A percentile compares a stretch with the other conserved stretches of the same genome.
phyloP scores from a whole-genome alignment of 176 grass and related monocot genomes.

The Oryza glaberrima region DNA sequence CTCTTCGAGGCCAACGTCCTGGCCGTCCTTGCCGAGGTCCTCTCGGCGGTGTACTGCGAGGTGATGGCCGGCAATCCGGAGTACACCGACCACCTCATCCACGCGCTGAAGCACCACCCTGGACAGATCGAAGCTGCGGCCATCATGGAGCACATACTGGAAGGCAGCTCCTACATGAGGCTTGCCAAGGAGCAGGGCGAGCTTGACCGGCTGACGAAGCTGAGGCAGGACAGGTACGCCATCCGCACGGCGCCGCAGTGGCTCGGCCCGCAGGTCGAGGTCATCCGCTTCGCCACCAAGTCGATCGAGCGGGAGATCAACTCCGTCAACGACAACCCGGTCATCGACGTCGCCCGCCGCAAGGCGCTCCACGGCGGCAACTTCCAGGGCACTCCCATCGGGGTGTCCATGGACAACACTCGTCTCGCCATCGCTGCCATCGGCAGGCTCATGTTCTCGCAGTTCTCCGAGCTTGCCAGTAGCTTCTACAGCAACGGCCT shows the following conservation, averaged over 20 bases:
- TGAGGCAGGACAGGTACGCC: conserved; percentile 89
- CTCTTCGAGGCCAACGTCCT: no score
- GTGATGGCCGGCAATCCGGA: no score
- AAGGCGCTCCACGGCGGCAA: conserved; percentile 89
- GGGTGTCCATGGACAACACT: conserved; percentile 97
- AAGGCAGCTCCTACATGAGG: no score
- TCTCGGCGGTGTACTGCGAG: no score
- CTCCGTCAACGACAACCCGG: conserved; percentile 96
- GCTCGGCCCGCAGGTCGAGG: conserved; percentile 92
- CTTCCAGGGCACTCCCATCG: conserved; percentile 95
- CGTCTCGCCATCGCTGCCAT: conserved; percentile 80
- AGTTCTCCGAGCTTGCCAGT: conserved; percentile 69
- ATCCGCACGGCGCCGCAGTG: conserved; percentile 92
- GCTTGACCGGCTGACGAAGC: conserved; percentile 82
- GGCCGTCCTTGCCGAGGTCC: no score
- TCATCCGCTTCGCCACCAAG: conserved; percentile 81
- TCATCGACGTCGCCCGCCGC: conserved; percentile 82
- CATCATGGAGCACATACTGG: no score
- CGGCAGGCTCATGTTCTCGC: conserved; percentile 90
- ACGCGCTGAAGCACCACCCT: no score
- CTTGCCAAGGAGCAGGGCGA: conserved; percentile 33
- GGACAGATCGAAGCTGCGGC: no score
- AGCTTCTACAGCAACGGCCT: conserved; percentile 50
- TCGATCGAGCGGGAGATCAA: conserved; percentile 98
- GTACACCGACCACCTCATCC: no score